Conservation (phyloP, 305 asterid genomes). For the Solanum hybrid region DNA sequence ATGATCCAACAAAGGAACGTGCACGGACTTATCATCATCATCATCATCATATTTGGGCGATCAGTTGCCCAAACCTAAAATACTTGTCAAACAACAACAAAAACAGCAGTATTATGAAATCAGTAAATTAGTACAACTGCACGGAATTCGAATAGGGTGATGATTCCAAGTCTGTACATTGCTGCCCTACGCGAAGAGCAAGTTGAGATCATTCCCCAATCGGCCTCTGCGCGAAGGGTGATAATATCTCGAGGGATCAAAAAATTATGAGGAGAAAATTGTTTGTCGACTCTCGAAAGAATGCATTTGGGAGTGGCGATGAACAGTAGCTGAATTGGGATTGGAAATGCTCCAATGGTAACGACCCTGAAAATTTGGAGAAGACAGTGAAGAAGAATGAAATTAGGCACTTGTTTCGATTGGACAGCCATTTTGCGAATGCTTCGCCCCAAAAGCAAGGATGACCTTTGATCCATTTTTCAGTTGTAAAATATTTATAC, state of each 20-base stretch:
- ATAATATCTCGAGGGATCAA: neutral
- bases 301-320: neutral
- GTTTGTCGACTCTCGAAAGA: neutral
- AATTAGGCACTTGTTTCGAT: neutral
- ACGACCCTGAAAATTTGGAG: neutral
- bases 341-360: neutral
- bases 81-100: neutral
- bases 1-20: neutral
- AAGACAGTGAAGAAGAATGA: neutral
- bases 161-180: neutral
- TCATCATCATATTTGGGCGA: neutral
- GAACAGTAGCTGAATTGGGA: neutral
- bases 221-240: neutral
- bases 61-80: neutral
- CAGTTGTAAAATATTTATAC: neutral
- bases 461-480: neutral
- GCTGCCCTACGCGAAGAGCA: neutral
- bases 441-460: conserved; percentile 3
- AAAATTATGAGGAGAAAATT: conserved; percentile 1
- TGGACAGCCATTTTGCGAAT: neutral
- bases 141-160: neutral
- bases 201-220: neutral
- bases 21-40: neutral
- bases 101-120: neutral
- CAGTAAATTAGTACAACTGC: neutral